Evolutionary conservation across 345 rosid genomes (phyloP), one percentile per base, ranked within the genome.

Genomic region (Hibiscus mutabilis): DNA sequence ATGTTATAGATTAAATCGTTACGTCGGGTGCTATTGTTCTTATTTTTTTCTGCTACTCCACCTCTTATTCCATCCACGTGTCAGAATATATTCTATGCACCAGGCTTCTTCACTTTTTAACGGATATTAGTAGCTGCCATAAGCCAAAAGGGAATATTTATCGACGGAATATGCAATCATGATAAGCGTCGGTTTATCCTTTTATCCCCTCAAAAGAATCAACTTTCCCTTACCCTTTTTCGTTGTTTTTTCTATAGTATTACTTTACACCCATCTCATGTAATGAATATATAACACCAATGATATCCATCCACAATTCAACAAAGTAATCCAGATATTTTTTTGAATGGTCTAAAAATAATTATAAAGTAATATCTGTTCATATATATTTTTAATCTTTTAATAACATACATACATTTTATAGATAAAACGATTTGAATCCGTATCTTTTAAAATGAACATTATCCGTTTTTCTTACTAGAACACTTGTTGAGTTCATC

Each of bases 41-140:
- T n/a, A 33, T 5, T 33, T 33, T 33, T 6, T 6, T 37, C 14
- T 10, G 55, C 51, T 42, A 27, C 42, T 16, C 14, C 14, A 25
- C 24, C 29, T 14, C 25, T 10, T 31, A 2, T 14, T 51, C 6
- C 37, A 4, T 6, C n/a, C 60, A 10, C 49, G 14, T 46, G 31
- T 16, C 25, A 27, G 4, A 64, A 27, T 66, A 46, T 57, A 66
- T 66, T 49, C 44, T 24, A 10, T 8, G 22, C 35, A 22, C 24
- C 35, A 44, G 6, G 56, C 22, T 42, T 47, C 35, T 67, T 31
- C 63, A 21, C 60, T 74, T 74, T 67, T 47, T 18, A 29, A 67
- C 71, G 61, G 53, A 33, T 5, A 33, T 33, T 8, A 33, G 14
- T 16, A 4, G 22, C 11, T 52, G 24, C 52, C 70, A 0, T 6